Conservation (phyloP, 352 stramenopile genomes). For the Thalassiosira hispida region DNA sequence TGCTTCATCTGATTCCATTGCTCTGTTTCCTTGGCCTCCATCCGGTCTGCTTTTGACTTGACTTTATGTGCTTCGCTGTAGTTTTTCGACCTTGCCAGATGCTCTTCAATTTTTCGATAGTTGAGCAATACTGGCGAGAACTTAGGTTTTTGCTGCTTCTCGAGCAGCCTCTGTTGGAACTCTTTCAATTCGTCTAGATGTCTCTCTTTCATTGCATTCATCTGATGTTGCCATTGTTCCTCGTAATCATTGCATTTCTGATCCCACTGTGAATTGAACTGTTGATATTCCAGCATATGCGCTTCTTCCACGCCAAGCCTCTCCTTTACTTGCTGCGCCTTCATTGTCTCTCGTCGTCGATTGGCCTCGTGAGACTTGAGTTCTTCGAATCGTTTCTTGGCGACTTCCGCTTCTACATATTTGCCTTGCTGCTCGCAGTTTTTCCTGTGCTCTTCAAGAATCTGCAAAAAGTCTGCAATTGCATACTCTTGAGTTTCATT, state of each 20-base stretch:
- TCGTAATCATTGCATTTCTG: conserved; percentile 96
- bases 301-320: conserved; percentile 94
- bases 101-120: conserved; percentile 91
- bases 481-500: conserved; percentile 72
- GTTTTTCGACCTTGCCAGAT: conserved; percentile 89
- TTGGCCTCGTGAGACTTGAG: conserved; percentile 97
- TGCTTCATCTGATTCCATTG: conserved; percentile 94
- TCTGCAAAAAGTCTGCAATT: conserved; percentile 82
- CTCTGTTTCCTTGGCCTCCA: conserved; percentile 94
- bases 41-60: conserved; percentile 93
- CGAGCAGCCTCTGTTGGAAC: conserved; percentile 91
- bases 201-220: conserved; percentile 91
- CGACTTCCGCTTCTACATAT: conserved; percentile 96
- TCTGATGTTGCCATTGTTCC: conserved; percentile 88
- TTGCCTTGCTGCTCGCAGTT: conserved; percentile 97
- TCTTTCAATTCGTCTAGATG: conserved; percentile 90
- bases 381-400: conserved; percentile 95
- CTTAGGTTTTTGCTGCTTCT: conserved; percentile 89
- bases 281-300: conserved; percentile 98
- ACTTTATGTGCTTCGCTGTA: conserved; percentile 96
- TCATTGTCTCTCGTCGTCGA: conserved; percentile 92
- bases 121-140: conserved; percentile 95
- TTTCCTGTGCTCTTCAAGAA: conserved; percentile 93
- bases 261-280: conserved; percentile 96
- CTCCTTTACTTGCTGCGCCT: conserved; percentile 93